Evolutionary conservation across 2,329 filamentous ascomycete species (phyloP).

Genomic region (Phialemoniopsis sp.): DNA sequence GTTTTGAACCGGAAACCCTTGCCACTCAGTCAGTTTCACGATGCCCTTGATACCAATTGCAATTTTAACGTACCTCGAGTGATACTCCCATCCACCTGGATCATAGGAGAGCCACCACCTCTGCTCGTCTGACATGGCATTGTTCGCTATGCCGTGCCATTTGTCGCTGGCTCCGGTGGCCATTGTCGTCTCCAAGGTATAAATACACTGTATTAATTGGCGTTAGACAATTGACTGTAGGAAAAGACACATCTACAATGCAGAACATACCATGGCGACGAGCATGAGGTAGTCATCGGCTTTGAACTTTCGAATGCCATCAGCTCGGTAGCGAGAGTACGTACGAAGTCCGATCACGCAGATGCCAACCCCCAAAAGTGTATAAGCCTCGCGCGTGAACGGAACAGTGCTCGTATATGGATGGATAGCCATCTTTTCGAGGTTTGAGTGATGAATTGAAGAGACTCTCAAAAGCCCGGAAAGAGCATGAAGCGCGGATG

Average conservation of each 20-base stretch:
- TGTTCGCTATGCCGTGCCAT: constrained; percentile 24
- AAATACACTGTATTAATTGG: constrained; percentile 6
- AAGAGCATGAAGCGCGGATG: too few relatives aligned
- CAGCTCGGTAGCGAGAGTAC: constrained; percentile 39
- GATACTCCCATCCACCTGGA: constrained; percentile 19
- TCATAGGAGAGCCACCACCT: constrained; percentile 12
- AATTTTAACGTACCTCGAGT: constrained; percentile 14
- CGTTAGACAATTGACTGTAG: not conserved
- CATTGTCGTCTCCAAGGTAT: constrained; percentile 19
- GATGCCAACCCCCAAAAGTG: constrained; percentile 45
- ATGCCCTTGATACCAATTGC: not conserved
- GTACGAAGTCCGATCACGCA: constrained; percentile 45
- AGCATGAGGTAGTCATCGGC: constrained; percentile 57
- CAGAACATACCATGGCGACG: constrained; percentile 41
- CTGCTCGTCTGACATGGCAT: constrained; percentile 23
- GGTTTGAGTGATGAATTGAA: too few relatives aligned
- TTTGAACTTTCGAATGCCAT: constrained; percentile 45
- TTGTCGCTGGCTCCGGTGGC: constrained; percentile 21
- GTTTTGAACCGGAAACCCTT: constrained; percentile 28
- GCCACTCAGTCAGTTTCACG: not conserved
- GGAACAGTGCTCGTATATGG: constrained; percentile 4
- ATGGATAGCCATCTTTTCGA: too few relatives aligned
- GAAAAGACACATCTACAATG: not conserved
- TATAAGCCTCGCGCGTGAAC: constrained; percentile 41
- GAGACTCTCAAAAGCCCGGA: too few relatives aligned